Evolutionary conservation across 495 filamentous ascomycete genomes (phyloP), one percentile per base, ranked within the genome.

Genomic region (Astrothelium macrocarpum): DNA sequence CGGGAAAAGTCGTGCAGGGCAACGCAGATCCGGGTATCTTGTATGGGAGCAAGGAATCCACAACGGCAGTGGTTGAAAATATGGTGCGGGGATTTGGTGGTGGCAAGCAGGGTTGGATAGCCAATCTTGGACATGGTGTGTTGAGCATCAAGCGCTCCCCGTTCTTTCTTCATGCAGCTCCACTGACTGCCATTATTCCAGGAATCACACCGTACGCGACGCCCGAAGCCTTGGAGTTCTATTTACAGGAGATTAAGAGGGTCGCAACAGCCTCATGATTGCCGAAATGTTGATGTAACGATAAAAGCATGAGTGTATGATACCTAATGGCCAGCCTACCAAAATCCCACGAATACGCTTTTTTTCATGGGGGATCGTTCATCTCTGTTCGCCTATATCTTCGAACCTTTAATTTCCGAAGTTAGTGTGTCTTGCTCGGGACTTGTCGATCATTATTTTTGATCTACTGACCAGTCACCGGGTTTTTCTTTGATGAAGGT

Each of bases 1-100:
- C 64, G 81, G 87, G 63, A 78, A 94, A 65, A 81, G 87, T 89
- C 0, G 77, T 98, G 58, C 94, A 98, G 73, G 94, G 94, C 34
- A 97, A 98, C 74, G 90, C 92, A 29, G 94, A 98, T 71, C 95
- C 94, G 0, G 94, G 94, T 31, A 83, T 94, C 46, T 78, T 98
- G 43, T 98, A 97, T 70, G 94, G 94, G 32, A 86, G 88, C 0
- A 84, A 78, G 49, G 84, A 82, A 62, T 84, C 90, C 32, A 96
- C 97, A 68, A 90, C 90, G 12, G 76, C 80, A 60, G 85, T 82
- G 0, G 90, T 96, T 11, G 80, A 90, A 73, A 81, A 83, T 43
- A 95, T 97, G 88, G 89, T 93, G 0, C 74, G 82, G 49, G 93
- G 91, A 1, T 98, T 97, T 77, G 84, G 86, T 63, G 87, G 79